These are phyloP conservation scores for Didymella pinodella DNA, from an alignment of 2,329 filamentous ascomycete species.

Conservation along the genomic window DNA sequence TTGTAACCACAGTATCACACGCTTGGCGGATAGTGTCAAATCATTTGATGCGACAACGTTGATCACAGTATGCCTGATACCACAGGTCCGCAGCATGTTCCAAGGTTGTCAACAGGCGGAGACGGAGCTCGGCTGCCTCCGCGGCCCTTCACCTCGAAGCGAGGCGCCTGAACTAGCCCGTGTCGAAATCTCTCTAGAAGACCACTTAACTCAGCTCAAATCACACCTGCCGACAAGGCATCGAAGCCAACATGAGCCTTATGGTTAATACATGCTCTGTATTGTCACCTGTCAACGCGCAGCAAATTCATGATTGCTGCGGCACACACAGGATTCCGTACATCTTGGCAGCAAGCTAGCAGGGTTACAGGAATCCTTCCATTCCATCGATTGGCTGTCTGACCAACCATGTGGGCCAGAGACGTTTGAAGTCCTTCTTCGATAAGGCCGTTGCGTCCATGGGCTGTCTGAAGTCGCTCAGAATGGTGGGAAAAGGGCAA, in stretches of 20 bases:
- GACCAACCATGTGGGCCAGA: neutral
- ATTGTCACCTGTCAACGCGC: neutral
- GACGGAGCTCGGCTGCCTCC: neutral
- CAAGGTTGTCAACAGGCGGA: neutral
- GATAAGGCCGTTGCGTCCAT: neutral
- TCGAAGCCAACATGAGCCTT: neutral
- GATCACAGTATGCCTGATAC: too few species aligned
- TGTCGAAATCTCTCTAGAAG: neutral
- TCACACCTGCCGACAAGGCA: neutral
- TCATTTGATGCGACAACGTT: too few species aligned
- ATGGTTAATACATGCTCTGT: neutral
- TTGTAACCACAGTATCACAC: too few species aligned
- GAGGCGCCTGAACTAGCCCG: neutral
- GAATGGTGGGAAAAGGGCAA: neutral
- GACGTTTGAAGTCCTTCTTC: neutral
- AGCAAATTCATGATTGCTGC: neutral
- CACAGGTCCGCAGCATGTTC: too few species aligned
- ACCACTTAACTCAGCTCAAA: neutral
- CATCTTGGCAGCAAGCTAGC: neutral
- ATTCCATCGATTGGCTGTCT: neutral
- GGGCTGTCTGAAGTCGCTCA: neutral
- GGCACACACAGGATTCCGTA: neutral
- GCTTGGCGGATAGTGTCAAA: too few species aligned
- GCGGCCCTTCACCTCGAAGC: neutral
- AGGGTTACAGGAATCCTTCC: neutral